Conservation (phyloP, 371 early-diverging fungal species). For the Rhizopus stolonifer region DNA sequence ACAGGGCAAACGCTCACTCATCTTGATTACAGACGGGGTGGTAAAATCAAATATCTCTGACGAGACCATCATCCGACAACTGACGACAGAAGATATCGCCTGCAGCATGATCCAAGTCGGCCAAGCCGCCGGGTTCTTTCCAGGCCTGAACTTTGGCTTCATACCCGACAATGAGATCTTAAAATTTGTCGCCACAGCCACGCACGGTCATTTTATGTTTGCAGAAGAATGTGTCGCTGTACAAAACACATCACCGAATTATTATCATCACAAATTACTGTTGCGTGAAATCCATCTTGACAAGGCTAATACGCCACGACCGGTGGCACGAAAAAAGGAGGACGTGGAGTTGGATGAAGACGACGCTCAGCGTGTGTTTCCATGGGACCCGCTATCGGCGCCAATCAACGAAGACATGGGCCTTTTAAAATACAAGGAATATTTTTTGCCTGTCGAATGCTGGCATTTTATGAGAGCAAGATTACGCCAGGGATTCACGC, state of each 20-base stretch:
- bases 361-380: slow-evolving; percentile 51
- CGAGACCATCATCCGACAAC: slow-evolving; percentile 48
- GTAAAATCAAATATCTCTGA: slow-evolving; percentile 62
- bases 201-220: slow-evolving; percentile 80
- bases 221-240: slow-evolving; percentile 61
- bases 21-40: slow-evolving; percentile 87
- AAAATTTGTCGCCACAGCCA: slow-evolving; percentile 75
- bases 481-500: slow-evolving; percentile 81
- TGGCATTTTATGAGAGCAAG: slow-evolving; percentile 71
- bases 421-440: slow-evolving; percentile 77
- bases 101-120: slow-evolving; percentile 87
- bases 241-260: slow-evolving; percentile 55
- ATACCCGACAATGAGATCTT: slow-evolving; percentile 87
- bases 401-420: slow-evolving; percentile 78
- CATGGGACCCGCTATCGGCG: slow-evolving; percentile 74
- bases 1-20: slow-evolving; percentile 66
- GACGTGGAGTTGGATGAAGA: not conserved
- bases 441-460: slow-evolving; percentile 61
- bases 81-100: slow-evolving; percentile 53
- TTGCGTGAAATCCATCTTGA: slow-evolving; percentile 63
- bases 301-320: slow-evolving; percentile 34
- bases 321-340: slow-evolving; percentile 5
- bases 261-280: slow-evolving; percentile 77
- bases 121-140: slow-evolving; percentile 60
- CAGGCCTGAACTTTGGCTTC: slow-evolving; percentile 81